phyloP scores from a whole-genome alignment of 2,329 filamentous ascomycete genomes.

The Davidsoniella neocaledoniae region DNA sequence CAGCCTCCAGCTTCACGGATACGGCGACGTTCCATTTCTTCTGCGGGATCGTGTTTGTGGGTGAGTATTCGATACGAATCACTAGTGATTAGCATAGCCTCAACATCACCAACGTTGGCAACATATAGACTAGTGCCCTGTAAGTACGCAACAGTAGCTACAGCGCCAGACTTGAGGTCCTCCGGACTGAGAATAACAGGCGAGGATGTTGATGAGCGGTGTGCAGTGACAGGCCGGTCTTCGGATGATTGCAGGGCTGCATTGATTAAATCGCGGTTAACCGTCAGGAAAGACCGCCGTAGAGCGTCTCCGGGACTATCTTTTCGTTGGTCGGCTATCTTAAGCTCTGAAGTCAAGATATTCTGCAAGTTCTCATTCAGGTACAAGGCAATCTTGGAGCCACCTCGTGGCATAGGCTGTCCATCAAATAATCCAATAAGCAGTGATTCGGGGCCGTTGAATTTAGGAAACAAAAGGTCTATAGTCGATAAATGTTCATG shows the following conservation, averaged over 20 bases:
- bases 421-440: constrained; percentile 93
- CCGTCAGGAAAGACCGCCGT: constrained; percentile 64
- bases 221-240: constrained; percentile 47
- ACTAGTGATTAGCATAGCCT: constrained; percentile 88
- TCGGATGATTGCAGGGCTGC: constrained; percentile 67
- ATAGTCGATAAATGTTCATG: constrained; percentile 92
- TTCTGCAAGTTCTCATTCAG: constrained; percentile 89
- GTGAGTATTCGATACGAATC: constrained; percentile 72
- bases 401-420: constrained; percentile 70
- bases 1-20: constrained; percentile 91
- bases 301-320: constrained; percentile 75
- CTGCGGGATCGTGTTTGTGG: constrained; percentile 82
- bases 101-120: constrained; percentile 87
- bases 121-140: constrained; percentile 82
- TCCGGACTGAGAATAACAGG: constrained; percentile 72
- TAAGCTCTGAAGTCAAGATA: constrained; percentile 69
- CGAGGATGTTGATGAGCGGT: constrained; percentile 54
- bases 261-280: constrained; percentile 89
- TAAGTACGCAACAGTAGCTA: constrained; percentile 82
- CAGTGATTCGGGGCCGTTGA: constrained; percentile 75
- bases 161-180: constrained; percentile 76
- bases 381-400: constrained; percentile 91
- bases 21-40: constrained; percentile 64
- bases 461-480: constrained; percentile 84
- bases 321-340: constrained; percentile 46